Evolutionary conservation across 169 alveolate genomes (phyloP), one percentile per base, ranked within the genome.

Genomic region (Plasmodium relictum): DNA sequence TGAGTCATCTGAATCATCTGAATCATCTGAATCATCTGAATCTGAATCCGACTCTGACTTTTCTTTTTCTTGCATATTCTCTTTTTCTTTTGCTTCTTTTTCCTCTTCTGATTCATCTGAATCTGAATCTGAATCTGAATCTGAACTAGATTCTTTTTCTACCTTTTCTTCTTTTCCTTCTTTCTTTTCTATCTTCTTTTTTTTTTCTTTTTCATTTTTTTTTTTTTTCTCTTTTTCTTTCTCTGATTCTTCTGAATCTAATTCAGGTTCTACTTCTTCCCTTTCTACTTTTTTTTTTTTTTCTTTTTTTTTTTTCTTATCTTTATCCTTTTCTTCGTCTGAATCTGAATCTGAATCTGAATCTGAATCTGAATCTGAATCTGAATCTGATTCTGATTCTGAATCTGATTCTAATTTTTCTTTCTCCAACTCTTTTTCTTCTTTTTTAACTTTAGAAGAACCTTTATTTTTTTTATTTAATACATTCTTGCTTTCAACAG

Each of bases 361-460:
- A 3, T 73, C 86, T 2, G 86, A 73, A 8, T 72, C 85, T 0
- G 85, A 72, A 45, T 48, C 66, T 5, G 89, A 78, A 14, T 78
- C 89, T 16, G 90, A 76, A n/a, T 72, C 86, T 3, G 78, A 42
- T 20, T 69, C 78, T 69, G 78, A 69, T 2, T 69, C 78, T 45
- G 78, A 69, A 6, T 69, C 78, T 3, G 65, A 3, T 9, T 63
- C 52, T 31, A 7, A 24, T n/a, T 63, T 41, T 14, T 31, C 16
- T 48, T 63, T 63, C 16, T 26, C 39, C n/a, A 20, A 10, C 18
- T 22, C 41, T 24, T 37, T 54, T 6, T 14, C 42, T 44, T 66
- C 26, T 20, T 66, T 41, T 5, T n/a, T 8, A 10, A 4, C 14
- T n/a, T 39, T n/a, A n/a, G 5, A 18, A 39, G 42, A 26, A 14